Percentiles rank a stretch among this genome's conserved stretches.
Conservation (phyloP, 345 rosid genomes). For the Microcos paniculata region DNA sequence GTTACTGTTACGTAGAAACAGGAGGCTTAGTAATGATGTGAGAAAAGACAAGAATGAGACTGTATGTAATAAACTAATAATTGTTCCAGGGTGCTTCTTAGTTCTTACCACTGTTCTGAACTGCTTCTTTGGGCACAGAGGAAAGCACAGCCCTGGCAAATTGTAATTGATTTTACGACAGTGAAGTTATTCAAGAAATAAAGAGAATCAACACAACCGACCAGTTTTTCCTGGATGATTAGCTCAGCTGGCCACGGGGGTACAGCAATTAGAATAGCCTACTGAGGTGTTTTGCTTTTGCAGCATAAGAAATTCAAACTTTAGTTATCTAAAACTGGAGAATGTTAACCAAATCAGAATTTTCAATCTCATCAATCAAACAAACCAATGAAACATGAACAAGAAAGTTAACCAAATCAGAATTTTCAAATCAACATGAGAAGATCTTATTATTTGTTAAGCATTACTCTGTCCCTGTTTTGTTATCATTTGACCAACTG, state of each 20-base stretch:
- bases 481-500: conserved; percentile 28
- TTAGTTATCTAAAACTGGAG: no score
- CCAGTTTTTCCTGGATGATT: no score
- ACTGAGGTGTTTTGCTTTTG: no score
- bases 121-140: conserved; percentile 15
- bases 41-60: neutral
- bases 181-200: no score
- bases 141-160: conserved; percentile 26
- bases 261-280: no score
- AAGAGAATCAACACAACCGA: no score
- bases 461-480: conserved; percentile 20
- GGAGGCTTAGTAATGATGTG: neutral
- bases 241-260: no score
- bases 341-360: no score
- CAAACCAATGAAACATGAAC: neutral
- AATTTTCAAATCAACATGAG: no score
- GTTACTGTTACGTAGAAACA: neutral
- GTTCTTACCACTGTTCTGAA: conserved; percentile 22
- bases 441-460: no score
- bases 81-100: no score
- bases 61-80: neutral
- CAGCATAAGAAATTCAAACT: neutral
- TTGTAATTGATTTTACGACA: neutral
- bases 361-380: neutral
- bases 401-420: no score